Base-by-base conservation (phyloP, 1,139 yeast species). In the Suhomyces atakaporum region DNA sequence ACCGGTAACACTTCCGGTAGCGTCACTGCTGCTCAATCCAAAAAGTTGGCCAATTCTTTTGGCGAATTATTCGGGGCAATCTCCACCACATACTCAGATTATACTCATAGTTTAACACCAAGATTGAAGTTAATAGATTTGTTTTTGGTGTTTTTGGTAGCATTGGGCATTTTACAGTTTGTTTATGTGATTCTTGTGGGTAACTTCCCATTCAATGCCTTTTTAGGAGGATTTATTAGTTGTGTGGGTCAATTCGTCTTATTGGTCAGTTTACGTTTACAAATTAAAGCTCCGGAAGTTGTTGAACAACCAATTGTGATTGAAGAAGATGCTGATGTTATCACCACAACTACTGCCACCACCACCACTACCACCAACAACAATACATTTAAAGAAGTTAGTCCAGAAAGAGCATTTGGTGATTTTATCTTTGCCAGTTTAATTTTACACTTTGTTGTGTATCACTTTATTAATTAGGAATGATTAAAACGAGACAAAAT, bases 241-340 rank as follows among this genome's bases (percentile, higher is more conserved):
- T 87, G 97, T 42, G 97, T 92, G 39, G 97, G 96, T 11, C 98
- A 94, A 62, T 92, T 94, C 58, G 97, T 92, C 24, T 75, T 92
- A 46, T 77, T 95, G 11, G 84, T 84, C 34, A 75, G 84, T 45
- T 73, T 92, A 54, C 74, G 98, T 52, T 73, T 90, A 54, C 97
- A 90, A 58, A 48, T 45, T 16, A 58, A 59, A 38, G 42, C 47
- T 18, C 29, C 38, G 6, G 31, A 21, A 15, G 23, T 8, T 7
- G 38, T 22, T 14, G 45, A 28, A 9, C 25, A 20, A 13, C 28
- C 23, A 12, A 30, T 27, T 13, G 38, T 23, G 7, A 40, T 30
- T 8, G 29, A 30, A 12, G 43, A 27, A 4, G 40, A 27, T 3
- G 40, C 31, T 8, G 39, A 23, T 5, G 30, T 71, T 45, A 12